These are phyloP conservation scores for Starmerella vaccinii DNA, from an alignment of 805 yeast genomes.

Conservation along the genomic window DNA sequence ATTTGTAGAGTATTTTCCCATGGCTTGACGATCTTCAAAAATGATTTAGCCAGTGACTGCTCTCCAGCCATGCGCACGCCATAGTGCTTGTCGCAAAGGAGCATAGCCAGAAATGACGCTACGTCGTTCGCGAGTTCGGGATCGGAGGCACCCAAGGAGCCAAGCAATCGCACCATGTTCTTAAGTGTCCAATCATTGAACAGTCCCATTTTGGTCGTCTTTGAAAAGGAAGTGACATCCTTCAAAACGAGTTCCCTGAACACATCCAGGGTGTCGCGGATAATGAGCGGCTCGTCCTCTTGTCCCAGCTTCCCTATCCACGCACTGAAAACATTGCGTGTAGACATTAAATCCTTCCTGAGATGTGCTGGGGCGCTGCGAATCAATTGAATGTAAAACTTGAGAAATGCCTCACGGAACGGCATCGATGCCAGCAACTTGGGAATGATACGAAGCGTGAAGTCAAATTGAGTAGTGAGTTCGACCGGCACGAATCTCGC, in stretches of 20 bases:
- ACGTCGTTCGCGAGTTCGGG: constrained; percentile 30
- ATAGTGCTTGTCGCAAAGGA: constrained; percentile 38
- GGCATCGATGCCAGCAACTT: constrained; percentile 45
- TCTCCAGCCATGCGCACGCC: constrained; percentile 34
- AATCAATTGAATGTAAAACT: constrained; percentile 50
- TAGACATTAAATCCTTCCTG: constrained; percentile 54
- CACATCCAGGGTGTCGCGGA: constrained; percentile 37
- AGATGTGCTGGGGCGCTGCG: constrained; percentile 41
- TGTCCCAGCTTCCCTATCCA: constrained; percentile 53
- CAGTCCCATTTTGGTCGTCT: constrained; percentile 60
- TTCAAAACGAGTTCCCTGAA: constrained; percentile 43
- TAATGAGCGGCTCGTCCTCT: constrained; percentile 43
- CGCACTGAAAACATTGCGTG: constrained; percentile 46
- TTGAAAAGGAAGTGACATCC: constrained; percentile 49
- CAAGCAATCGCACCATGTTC: constrained; percentile 45
- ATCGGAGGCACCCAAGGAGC: constrained; percentile 28
- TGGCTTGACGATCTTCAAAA: constrained; percentile 61
- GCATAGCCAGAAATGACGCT: constrained; percentile 40
- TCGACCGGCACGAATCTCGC: constrained; percentile 40
- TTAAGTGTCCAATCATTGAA: constrained; percentile 67
- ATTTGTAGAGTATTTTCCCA: constrained; percentile 65
- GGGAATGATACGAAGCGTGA: constrained; percentile 50
- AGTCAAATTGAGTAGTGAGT: constrained; percentile 57
- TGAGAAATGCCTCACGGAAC: constrained; percentile 52
- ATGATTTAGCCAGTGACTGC: constrained; percentile 55